Percentiles rank a stretch among this genome's conserved stretches.
phyloP scores from a whole-genome alignment of 805 yeast genomes.

The Tetrapisispora fleetii region DNA sequence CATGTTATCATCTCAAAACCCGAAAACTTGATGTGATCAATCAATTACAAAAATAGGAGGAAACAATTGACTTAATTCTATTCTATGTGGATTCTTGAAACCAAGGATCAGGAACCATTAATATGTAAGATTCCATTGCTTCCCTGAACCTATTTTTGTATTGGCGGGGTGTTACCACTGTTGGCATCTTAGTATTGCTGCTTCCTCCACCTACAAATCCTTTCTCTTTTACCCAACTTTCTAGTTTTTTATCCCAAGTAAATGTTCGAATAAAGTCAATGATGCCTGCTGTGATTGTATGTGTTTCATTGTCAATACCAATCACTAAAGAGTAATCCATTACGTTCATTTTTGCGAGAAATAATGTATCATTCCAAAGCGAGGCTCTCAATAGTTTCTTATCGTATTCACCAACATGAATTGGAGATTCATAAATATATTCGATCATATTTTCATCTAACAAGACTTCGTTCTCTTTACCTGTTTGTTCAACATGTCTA shows the following conservation, averaged over 20 bases:
- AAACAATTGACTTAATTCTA: too few relatives aligned
- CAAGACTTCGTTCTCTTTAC: constrained; percentile 86
- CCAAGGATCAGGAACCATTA: constrained; percentile 82
- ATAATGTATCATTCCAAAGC: constrained; percentile 88
- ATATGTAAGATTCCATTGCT: constrained; percentile 92
- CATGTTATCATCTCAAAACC: too few relatives aligned
- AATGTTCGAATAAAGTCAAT: constrained; percentile 90
- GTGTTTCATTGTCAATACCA: constrained; percentile 67
- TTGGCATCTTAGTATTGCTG: constrained; percentile 81
- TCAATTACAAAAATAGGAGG: background rate
- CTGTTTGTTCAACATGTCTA: constrained; percentile 93
- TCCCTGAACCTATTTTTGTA: constrained; percentile 89
- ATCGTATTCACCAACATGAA: constrained; percentile 86
- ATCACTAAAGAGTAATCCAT: constrained; percentile 96
- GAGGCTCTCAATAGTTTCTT: constrained; percentile 80
- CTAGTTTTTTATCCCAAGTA: constrained; percentile 97
- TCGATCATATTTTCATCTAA: constrained; percentile 98
- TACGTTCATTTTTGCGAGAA: constrained; percentile 92
- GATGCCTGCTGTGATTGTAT: constrained; percentile 80
- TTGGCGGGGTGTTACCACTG: constrained; percentile 94
- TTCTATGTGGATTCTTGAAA: constrained; percentile 24
- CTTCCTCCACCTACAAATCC: constrained; percentile 65
- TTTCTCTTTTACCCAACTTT: constrained; percentile 96
- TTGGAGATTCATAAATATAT: constrained; percentile 90
- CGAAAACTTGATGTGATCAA: background rate